Evolutionary conservation across 2,329 filamentous ascomycete genomes (phyloP), one percentile per base, ranked within the genome.

Genomic region (Venturia nashicola): DNA sequence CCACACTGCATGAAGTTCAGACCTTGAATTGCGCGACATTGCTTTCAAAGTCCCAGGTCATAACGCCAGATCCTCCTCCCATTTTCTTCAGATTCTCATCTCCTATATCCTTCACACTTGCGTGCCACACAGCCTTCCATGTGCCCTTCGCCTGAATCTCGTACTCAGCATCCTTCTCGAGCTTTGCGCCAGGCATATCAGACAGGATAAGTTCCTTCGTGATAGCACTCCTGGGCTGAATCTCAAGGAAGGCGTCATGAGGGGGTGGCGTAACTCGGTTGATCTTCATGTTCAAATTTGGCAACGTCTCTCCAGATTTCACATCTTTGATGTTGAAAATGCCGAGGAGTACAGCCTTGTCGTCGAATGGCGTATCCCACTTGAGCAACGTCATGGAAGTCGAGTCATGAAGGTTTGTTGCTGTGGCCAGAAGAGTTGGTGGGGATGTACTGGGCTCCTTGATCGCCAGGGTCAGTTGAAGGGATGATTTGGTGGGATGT

Each of bases 321-420:
- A 65, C 67, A 59, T 75, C 67, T 6, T 66, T 65, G 32, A 77
- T 68, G 16, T 66, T 71, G 65, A 77, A 74, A 5, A 77, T 69
- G 18, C 75, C 75, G 3, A 74, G 72, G 23, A 74, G 74, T 20
- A 74, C 64, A 11, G 74, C 74, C 43, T 71, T 68, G 1, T 70
- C 65, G 64, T 78, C 76, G 51, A 78, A 68, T 5, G 76, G 76
- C 1, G 75, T 75, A 59, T 73, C 71, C 76, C 76, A 78, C 66
- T 70, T 73, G 32, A 75, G 68, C 8, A 78, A 61, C 0, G 76
- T 75, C 64, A 74, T 72, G 1, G 73, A 67, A 2, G 70, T 70
- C 9, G 69, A 66, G 1, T 71, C 70, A 54, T 70, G 70, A 46
- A 68, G 70, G 64, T 77, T 78, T 11, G 72, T 71, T 59, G 77